These are phyloP conservation scores for Trichoderma oligosporum DNA, from an alignment of 2,329 filamentous ascomycete genomes.

Conservation along the genomic window DNA sequence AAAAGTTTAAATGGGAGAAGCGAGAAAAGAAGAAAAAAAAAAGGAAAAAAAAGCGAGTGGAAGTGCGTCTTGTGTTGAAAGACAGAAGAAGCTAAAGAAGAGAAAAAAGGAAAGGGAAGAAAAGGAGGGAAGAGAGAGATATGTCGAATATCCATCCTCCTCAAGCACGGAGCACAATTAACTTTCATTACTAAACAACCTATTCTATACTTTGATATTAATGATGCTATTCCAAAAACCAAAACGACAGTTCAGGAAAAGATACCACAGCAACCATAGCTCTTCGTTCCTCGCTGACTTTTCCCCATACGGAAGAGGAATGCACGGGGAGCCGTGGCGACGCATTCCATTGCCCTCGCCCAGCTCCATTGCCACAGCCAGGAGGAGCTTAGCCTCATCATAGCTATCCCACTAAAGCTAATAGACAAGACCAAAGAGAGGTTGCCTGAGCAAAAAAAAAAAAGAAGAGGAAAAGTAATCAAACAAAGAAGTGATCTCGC, in stretches of 20 bases:
- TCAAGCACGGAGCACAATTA: slow-evolving; percentile 12
- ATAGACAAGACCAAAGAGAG: not conserved
- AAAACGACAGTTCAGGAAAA: not conserved
- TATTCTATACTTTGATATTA: slow-evolving; percentile 10
- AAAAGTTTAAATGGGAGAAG: not conserved
- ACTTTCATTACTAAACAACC: not conserved
- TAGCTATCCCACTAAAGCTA: slow-evolving; percentile 1
- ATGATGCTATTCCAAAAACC: not conserved
- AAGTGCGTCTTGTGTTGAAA: not conserved
- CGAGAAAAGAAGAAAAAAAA: not conserved
- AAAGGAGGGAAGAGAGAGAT: not conserved
- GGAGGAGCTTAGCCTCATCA: slow-evolving; percentile 6
- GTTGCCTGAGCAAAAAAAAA: not conserved
- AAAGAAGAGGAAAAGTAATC: slow-evolving; percentile 2
- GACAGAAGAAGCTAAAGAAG: not conserved
- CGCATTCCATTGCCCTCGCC: slow-evolving; percentile 29
- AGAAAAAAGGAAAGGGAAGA: not conserved
- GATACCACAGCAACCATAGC: slow-evolving; percentile 19
- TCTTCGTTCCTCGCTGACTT: slow-evolving; percentile 16
- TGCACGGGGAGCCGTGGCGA: slow-evolving; percentile 28
- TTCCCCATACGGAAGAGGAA: slow-evolving; percentile 25
- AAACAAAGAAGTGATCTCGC: slow-evolving; percentile 19
- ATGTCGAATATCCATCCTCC: not conserved
- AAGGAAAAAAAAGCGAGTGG: not conserved
- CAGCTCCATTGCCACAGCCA: not conserved